Base-by-base conservation (phyloP, 108 stramenopile genomes). In the Skeletonema costatum region DNA sequence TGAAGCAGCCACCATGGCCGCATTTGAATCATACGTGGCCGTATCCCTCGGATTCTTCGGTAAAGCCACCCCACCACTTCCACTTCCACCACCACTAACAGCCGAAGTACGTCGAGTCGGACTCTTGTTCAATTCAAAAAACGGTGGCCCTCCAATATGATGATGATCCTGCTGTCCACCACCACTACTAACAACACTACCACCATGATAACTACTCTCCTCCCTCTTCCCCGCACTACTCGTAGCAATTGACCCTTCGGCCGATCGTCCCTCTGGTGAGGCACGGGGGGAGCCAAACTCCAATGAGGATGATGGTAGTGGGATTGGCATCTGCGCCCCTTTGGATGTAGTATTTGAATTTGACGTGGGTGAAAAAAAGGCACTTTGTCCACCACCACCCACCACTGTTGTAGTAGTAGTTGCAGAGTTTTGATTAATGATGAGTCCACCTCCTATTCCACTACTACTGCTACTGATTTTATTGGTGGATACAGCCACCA, bases 221-320 rank as follows among this genome's bases (percentile, higher is more conserved):
- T 51, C 50, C 4, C 50, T 16, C 50, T 19, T n/a, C 6, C 50
- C 50, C n/a, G 50, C n/a, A 51, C 50, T 51, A 19, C 7, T 51
- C 17, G 50, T 19, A 21, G 50, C 50, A 51, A 51, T 51, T 1
- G 66, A 66, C 1, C 66, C 66, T 29, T 66, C 66, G 6, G 66
- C 65, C 4, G 65, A 66, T 14, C 65, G 65, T 66, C 32, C 65
- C 65, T 66, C 65, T 4, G 65, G 65, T 0, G 65, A 66, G 17
- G 65, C 25, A 36, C 35, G 25, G 29, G 39, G 65, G 2, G 50
- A 51, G 10, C 39, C 39, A 51, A 51, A 51, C 1, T 51, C 50
- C n/a, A n/a, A 51, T 19, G 17, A 51, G 3, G 12, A 16, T 5
- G 33, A 35, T 35, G 33, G 5, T 35, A 1, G 5, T 35, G 5